Conservation (phyloP, 2,329 filamentous ascomycete genomes). For the Chaetoscypha palmicola region DNA sequence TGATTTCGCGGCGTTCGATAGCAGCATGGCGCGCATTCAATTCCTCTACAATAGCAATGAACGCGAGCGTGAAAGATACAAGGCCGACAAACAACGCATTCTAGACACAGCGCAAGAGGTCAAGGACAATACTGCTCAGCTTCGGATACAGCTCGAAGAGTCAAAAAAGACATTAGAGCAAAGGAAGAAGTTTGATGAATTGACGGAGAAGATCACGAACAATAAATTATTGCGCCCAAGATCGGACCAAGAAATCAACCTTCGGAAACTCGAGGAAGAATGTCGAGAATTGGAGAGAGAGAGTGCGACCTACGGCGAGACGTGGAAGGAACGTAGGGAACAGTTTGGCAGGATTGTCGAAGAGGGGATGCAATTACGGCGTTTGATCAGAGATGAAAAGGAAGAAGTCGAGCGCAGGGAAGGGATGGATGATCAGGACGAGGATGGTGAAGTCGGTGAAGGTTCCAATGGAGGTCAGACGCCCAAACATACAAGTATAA, state of each 20-base stretch:
- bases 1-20: slow-evolving; percentile 84
- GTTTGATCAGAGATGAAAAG: slow-evolving; percentile 88
- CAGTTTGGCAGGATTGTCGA: slow-evolving; percentile 87
- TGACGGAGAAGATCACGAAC: slow-evolving; percentile 78
- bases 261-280: slow-evolving; percentile 79
- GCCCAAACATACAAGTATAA: slow-evolving; percentile 42
- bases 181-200: slow-evolving; percentile 79
- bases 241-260: slow-evolving; percentile 72
- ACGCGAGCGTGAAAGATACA: slow-evolving; percentile 77
- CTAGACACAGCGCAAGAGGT: slow-evolving; percentile 71
- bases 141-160: slow-evolving; percentile 69
- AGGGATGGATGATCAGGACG: slow-evolving; percentile 60
- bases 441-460: slow-evolving; percentile 52
- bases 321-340: slow-evolving; percentile 76
- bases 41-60: slow-evolving; percentile 78
- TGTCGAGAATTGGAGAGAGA: slow-evolving; percentile 82
- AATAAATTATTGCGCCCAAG: slow-evolving; percentile 73
- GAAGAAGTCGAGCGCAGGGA: slow-evolving; percentile 86
- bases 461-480: slow-evolving; percentile 45
- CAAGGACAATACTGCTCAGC: slow-evolving; percentile 62
- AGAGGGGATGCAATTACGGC: slow-evolving; percentile 78
- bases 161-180: slow-evolving; percentile 68
- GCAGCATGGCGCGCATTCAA: slow-evolving; percentile 78
- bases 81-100: slow-evolving; percentile 72
- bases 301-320: slow-evolving; percentile 70